These are phyloP conservation scores for Entophlyctis luteolus DNA, from an alignment of 192 early-diverging fungal species.

Conservation along the genomic window DNA sequence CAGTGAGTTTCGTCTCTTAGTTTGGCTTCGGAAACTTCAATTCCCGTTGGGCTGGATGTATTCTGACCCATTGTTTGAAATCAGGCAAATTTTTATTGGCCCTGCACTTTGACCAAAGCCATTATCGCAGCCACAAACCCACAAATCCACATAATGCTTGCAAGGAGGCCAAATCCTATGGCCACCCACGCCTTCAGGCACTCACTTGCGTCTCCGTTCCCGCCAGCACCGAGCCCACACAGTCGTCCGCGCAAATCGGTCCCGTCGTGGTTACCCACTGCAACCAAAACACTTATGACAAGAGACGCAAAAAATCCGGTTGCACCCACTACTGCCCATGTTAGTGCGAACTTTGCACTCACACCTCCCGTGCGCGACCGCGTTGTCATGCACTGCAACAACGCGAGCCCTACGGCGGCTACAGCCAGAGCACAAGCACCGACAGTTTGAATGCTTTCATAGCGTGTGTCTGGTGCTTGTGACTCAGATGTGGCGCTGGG, in stretches of 20 bases:
- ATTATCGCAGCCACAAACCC: neutral
- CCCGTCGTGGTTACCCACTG: neutral
- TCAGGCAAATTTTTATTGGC: neutral
- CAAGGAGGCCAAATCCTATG: neutral
- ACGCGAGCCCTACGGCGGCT: neutral
- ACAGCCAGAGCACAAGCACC: neutral
- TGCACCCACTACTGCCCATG: neutral
- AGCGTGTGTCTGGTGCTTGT: too few species aligned
- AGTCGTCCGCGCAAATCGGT: neutral
- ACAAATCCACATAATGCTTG: neutral
- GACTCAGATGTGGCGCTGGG: too few species aligned
- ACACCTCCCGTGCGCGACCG: neutral
- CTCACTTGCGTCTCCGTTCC: neutral
- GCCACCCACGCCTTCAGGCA: neutral
- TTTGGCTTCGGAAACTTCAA: neutral
- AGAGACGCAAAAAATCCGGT: neutral
- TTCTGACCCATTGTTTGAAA: neutral
- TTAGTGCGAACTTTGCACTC: neutral
- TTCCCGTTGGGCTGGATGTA: neutral
- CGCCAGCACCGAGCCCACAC: neutral
- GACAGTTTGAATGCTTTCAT: neutral
- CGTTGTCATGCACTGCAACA: neutral
- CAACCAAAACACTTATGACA: neutral
- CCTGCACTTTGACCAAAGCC: neutral
- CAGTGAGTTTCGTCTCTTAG: conserved; percentile 23